phyloP scores from a whole-genome alignment of 1,284 basidiomycete genomes.

The Schizophyllum amplum region DNA sequence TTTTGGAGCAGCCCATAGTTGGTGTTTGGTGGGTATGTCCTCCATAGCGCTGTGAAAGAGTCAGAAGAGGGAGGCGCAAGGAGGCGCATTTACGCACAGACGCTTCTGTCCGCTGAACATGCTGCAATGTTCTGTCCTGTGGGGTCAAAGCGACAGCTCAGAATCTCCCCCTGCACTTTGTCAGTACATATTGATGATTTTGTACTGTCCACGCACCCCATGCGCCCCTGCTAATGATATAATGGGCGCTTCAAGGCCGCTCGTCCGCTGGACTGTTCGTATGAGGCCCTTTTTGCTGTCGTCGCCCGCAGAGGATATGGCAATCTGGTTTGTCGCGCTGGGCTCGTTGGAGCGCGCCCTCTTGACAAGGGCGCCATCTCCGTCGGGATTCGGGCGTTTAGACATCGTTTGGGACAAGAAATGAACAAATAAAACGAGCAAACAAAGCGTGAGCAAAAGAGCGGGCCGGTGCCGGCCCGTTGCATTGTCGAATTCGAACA shows the following conservation, averaged over 20 bases:
- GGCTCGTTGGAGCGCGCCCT: constrained; percentile 46
- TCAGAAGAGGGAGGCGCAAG: not conserved
- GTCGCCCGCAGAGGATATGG: constrained; percentile 64
- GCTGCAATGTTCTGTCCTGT: constrained; percentile 79
- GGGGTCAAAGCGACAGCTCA: constrained; percentile 76
- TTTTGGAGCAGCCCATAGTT: constrained; percentile 74
- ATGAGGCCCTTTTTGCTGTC: constrained; percentile 68
- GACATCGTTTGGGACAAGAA: constrained; percentile 37
- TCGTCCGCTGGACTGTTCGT: constrained; percentile 71
- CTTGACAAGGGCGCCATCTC: constrained; percentile 55
- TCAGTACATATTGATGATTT: constrained; percentile 4
- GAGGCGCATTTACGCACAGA: constrained; percentile 45
- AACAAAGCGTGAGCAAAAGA: too few relatives aligned
- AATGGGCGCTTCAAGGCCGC: constrained; percentile 73
- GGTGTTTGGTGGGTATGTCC: constrained; percentile 73
- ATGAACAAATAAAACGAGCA: not conserved
- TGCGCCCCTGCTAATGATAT: constrained; percentile 72
- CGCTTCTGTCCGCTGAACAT: constrained; percentile 70
- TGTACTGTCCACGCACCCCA: constrained; percentile 33
- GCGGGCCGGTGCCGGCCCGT: too few relatives aligned
- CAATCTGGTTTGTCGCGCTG: constrained; percentile 59
- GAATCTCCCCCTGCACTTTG: constrained; percentile 56
- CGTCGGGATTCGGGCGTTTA: constrained; percentile 53
- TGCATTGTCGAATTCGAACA: not conserved
- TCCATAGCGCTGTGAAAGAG: constrained; percentile 55